A percentile compares a stretch with the other conserved stretches of the same genome.
These are phyloP conservation scores for Aspergillus sp. DNA, from an alignment of 2,329 filamentous ascomycete genomes.

Conservation along the genomic window DNA sequence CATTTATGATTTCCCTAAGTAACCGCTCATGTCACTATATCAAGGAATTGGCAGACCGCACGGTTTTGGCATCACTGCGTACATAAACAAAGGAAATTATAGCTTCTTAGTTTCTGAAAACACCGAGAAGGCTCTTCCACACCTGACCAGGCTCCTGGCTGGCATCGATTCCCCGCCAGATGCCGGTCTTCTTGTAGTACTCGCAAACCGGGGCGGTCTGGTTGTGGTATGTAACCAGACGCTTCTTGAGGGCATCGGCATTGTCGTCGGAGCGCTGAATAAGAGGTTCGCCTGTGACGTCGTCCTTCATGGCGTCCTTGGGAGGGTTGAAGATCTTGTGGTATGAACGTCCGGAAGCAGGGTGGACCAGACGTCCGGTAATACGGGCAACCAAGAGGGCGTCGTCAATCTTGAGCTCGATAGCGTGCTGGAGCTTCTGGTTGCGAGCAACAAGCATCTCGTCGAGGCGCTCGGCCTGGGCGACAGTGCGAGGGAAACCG, in stretches of 20 bases:
- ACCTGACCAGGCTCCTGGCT: constrained; percentile 94
- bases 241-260: constrained; percentile 92
- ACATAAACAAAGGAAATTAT: constrained; percentile 1
- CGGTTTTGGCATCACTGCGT: constrained; percentile 5
- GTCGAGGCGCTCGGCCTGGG: constrained; percentile 92
- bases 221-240: constrained; percentile 85
- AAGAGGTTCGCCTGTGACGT: constrained; percentile 92
- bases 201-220: constrained; percentile 90
- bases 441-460: constrained; percentile 77
- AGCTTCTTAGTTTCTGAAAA: constrained; percentile 62
- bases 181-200: constrained; percentile 97
- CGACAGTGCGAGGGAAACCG: constrained; percentile 94
- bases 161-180: constrained; percentile 94
- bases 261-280: constrained; percentile 98
- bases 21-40: constrained; percentile 4
- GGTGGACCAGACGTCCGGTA: constrained; percentile 93
- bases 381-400: constrained; percentile 90
- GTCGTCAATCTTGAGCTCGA: constrained; percentile 97
- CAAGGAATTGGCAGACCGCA: background rate
- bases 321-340: constrained; percentile 99
- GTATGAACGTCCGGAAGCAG: constrained; percentile 92
- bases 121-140: constrained; percentile 86
- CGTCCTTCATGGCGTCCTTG: constrained; percentile 90
- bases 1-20: constrained; percentile 4
- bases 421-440: constrained; percentile 87